Conservation (phyloP, 345 rosid genomes). For the Citrus hindsii region DNA sequence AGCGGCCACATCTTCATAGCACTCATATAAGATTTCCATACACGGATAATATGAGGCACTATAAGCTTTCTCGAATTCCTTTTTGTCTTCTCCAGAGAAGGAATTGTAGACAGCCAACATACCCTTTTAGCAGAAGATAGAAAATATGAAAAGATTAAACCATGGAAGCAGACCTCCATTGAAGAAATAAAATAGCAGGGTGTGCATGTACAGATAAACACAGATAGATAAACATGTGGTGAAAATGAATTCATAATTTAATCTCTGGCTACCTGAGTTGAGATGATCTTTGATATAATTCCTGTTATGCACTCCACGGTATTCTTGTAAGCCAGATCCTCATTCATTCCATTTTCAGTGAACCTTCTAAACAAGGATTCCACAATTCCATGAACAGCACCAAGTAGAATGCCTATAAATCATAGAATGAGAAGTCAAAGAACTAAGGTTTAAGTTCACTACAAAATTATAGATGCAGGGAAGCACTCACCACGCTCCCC, state of each 20-base stretch:
- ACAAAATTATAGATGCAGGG: background rate
- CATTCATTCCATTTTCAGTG: slow-evolving; percentile 75
- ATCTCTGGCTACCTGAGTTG: slow-evolving; percentile 53
- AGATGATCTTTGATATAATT: slow-evolving; percentile 69
- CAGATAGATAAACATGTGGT: background rate
- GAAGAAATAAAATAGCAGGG: background rate
- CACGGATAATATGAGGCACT: slow-evolving; percentile 81
- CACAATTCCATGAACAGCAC: slow-evolving; percentile 88
- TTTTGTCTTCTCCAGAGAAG: slow-evolving; percentile 69
- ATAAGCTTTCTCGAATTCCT: slow-evolving; percentile 71
- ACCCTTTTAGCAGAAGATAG: slow-evolving; percentile 44
- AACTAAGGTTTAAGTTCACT: background rate
- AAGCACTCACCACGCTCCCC: slow-evolving; percentile 77
- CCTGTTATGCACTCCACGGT: slow-evolving; percentile 95
- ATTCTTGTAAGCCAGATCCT: slow-evolving; percentile 74
- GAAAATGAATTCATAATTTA: background rate
- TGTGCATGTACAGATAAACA: background rate
- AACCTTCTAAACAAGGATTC: slow-evolving; percentile 79
- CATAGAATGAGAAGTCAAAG: slow-evolving; percentile 3
- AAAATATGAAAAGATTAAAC: background rate
- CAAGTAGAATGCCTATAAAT: slow-evolving; percentile 69
- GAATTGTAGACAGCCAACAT: slow-evolving; percentile 89
- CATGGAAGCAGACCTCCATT: background rate
- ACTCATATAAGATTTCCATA: slow-evolving; percentile 86
- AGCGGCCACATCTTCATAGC: slow-evolving; percentile 83